Evolutionary conservation across 2,329 filamentous ascomycete genomes (phyloP), one percentile per base, ranked within the genome.

Genomic region (Colletotrichum tofieldiae): DNA sequence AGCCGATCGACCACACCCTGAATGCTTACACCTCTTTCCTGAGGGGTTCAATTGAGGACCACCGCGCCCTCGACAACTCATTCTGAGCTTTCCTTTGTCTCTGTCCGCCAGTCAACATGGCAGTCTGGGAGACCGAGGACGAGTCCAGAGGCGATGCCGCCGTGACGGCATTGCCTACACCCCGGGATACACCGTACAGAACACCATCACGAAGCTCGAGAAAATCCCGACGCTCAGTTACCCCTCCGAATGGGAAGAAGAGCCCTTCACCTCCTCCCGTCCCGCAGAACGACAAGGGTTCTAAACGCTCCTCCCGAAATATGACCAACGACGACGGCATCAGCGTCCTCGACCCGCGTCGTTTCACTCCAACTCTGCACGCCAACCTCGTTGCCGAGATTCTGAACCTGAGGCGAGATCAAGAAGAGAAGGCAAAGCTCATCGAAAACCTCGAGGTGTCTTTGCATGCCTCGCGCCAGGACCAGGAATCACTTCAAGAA

Each of bases 381-480:
- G 96, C 96, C 11, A 98, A 94, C 61, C 86, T 99, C 8, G 96
- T 99, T 0, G 96, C 96, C 0, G 96, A 99, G 81, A 99, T 99
- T 74, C 86, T 99, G 49, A 91, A 92, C 2, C 84, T 99, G 61
- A 91, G 95, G 29, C 89, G 96, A 70, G 96, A 99, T 75, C 90
- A 98, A 74, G 96, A 99, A 79, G 94, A 93, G 52, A 98, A 98
- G 82, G 89, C 92, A 55, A 94, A 91, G 77, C 89, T 94, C 65
- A 98, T 99, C 66, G 95, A 98, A 79, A 91, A 89, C 65, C 86
- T 99, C 20, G 96, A 99, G 82, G 85, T 88, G 1, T 91, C 88
- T 35, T 84, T 99, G 43, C 91, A 97, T 73, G 84, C 89, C 1
- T 87, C 91, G 1, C 91, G 91, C 67, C 88, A 90, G 69, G 95